A percentile compares a stretch with the other conserved stretches of the same genome.
Conservation (phyloP, 2,329 filamentous ascomycete species). For the Talaromyces sp. region DNA sequence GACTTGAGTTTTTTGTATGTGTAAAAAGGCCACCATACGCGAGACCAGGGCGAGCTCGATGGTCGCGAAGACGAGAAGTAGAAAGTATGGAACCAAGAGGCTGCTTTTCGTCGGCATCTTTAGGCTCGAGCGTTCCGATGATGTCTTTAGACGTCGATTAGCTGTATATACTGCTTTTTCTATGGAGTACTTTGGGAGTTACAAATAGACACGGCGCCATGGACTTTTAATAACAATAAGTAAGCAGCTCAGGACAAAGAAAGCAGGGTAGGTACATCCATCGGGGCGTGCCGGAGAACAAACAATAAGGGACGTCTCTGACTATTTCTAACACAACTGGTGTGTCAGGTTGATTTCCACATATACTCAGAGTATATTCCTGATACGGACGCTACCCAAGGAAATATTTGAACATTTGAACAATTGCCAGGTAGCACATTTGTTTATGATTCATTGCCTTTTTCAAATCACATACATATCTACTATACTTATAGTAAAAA, state of each 20-base stretch:
- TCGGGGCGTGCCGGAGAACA: not conserved
- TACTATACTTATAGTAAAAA: not conserved
- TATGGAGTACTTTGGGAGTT: not conserved
- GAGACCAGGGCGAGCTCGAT: conserved; percentile 9
- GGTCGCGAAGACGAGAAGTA: conserved; percentile 5
- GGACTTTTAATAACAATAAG: not conserved
- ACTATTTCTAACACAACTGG: not conserved
- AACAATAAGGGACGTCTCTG: not conserved
- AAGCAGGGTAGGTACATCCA: not conserved
- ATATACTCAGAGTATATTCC: not conserved
- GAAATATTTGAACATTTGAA: too few relatives aligned
- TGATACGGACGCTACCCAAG: too few relatives aligned
- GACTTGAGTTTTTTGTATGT: conserved; percentile 5
- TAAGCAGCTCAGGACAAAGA: not conserved
- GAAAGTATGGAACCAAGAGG: conserved; percentile 5
- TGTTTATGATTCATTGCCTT: not conserved
- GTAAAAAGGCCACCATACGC: conserved; percentile 8
- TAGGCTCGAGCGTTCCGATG: not conserved
- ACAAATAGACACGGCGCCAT: not conserved
- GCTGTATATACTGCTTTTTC: not conserved
- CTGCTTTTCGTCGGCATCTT: not conserved
- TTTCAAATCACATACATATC: not conserved
- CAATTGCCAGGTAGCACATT: too few relatives aligned
- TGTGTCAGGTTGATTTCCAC: not conserved
- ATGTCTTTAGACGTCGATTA: not conserved